Evolutionary conservation across 305 asterid species (phyloP), one percentile per base, ranked within the genome.

Genomic region (Fraxinus angustifolia): DNA sequence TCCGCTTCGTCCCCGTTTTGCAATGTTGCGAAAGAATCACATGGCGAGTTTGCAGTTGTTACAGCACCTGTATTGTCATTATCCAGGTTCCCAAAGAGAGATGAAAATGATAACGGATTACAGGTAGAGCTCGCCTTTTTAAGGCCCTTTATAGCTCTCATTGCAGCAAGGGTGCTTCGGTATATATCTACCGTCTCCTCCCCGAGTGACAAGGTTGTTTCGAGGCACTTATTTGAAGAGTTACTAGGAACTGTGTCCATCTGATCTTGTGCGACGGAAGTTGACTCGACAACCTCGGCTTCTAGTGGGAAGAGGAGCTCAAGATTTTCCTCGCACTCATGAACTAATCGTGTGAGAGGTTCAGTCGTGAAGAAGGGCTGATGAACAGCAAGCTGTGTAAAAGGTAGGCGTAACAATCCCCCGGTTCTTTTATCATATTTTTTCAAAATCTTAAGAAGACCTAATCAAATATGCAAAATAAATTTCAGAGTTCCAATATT

Each of bases 371-470:
- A 94, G 90, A 96, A 94, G 74, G 98, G 99, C 88, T 96, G 96
- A 81, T 90, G 90, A 75, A 91, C 86, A 71, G 96, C 98, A 75
- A 92, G 91, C 83, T 88, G 98, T 23, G 98, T 88, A 38, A 94
- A 96, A 16, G 94, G 97, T 34, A 93, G 87, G 75, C 96, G 90
- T 88, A 96, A 76, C 78, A 93, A 79, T 82, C 87, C 94, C 23
- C 99, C 98, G 0, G 99, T 96, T 85, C 97, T 87, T 86, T 93
- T 96, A 78, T 94, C 99, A 73, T 91, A 94, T 86, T 96, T 96
- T 90, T 94, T 96, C 88, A 96, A 82, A 62, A 96, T 96, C 89
- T 96, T 96, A 40, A 94, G 86, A 33, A 96, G 94, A 80, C 99
- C 99, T 96, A 71, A 62, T 58, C 42, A 62, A 42, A 74, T 36